A percentile compares a stretch with the other conserved stretches of the same genome.
These are phyloP conservation scores for Zasmidium cellare DNA, from an alignment of 2,329 filamentous ascomycete species.

Conservation along the genomic window DNA sequence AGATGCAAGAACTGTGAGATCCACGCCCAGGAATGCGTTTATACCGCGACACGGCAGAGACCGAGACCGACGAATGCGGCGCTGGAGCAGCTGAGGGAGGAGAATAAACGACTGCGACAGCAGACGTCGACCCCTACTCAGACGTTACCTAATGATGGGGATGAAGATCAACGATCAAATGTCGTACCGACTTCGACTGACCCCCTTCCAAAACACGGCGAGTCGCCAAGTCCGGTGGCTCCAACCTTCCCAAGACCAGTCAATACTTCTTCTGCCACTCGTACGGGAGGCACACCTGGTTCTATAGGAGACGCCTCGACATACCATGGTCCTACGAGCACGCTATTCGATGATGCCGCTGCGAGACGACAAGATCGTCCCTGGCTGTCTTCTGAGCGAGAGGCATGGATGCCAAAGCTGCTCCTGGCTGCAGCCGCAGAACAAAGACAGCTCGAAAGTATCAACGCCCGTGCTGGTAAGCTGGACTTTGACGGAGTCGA, in stretches of 20 bases:
- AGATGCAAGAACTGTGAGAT: slow-evolving; percentile 49
- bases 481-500: slow-evolving; percentile 59
- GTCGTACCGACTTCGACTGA: not conserved
- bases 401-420: slow-evolving; percentile 47
- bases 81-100: slow-evolving; percentile 18
- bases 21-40: slow-evolving; percentile 47
- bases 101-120: slow-evolving; percentile 20
- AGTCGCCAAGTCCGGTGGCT: too few species aligned
- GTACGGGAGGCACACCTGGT: slow-evolving; percentile 3
- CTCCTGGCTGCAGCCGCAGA: slow-evolving; percentile 51
- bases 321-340: slow-evolving; percentile 53
- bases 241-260: not conserved
- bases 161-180: not conserved
- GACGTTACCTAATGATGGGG: not conserved
- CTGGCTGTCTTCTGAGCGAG: slow-evolving; percentile 20
- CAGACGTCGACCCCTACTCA: not conserved
- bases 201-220: too few species aligned
- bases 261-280: not conserved
- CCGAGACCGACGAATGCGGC: slow-evolving; percentile 28
- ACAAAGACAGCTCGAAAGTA: slow-evolving; percentile 52
- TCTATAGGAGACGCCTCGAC: slow-evolving; percentile 37
- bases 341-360: slow-evolving; percentile 47
- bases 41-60: slow-evolving; percentile 38
- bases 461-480: slow-evolving; percentile 47
- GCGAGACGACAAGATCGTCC: slow-evolving; percentile 10